These are phyloP conservation scores for Nigrospora oryzae DNA, from an alignment of 2,329 filamentous ascomycete species.

Conservation along the genomic window DNA sequence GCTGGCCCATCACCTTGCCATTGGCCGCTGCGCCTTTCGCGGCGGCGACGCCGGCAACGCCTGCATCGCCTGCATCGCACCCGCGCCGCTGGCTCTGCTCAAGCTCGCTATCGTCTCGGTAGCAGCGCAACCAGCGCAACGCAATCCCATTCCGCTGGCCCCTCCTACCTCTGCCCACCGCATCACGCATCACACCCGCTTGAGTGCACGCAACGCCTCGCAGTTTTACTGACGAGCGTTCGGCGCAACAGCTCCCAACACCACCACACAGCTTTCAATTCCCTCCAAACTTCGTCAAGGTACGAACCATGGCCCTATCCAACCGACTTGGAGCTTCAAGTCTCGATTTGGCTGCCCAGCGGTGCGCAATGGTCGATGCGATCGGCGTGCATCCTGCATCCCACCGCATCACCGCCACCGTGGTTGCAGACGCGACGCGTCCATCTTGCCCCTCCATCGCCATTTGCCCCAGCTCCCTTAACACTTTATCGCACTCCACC, in stretches of 20 bases:
- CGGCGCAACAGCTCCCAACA: conserved; percentile 23
- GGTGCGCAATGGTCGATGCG: conserved; percentile 31
- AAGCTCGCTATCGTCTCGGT: no score
- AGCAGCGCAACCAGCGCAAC: no score
- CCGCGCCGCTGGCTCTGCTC: no score
- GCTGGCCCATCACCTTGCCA: no score
- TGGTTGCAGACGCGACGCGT: neutral
- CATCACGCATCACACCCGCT: neutral
- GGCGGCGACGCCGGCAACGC: no score
- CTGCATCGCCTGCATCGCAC: no score
- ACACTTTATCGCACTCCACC: neutral
- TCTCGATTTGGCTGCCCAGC: conserved; percentile 19
- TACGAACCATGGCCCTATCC: conserved; percentile 21
- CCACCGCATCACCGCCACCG: conserved; percentile 6
- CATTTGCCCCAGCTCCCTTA: conserved; percentile 3
- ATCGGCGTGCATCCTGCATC: conserved; percentile 14
- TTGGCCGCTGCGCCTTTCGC: neutral
- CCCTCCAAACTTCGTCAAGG: conserved; percentile 17
- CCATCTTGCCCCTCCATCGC: conserved; percentile 1
- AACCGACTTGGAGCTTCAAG: conserved; percentile 25
- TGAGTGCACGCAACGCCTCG: neutral
- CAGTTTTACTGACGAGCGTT: conserved; percentile 15
- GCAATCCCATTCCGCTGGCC: no score
- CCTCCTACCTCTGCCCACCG: neutral
- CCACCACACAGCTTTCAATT: conserved; percentile 15